Evolutionary conservation across 805 yeast genomes (phyloP).

Genomic region (Ogataea pignaliae): DNA sequence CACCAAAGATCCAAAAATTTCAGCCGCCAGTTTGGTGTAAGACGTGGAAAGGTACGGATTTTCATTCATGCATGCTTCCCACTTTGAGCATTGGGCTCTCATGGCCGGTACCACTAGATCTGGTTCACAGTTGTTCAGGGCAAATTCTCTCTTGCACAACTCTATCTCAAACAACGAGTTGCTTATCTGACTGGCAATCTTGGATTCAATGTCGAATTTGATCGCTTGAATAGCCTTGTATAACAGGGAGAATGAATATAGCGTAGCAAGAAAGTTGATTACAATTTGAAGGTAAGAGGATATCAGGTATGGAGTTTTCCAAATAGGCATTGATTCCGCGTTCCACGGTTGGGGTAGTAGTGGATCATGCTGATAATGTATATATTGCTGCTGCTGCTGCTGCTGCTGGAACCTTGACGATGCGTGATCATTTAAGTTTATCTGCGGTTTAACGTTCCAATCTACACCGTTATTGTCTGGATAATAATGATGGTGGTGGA

Average conservation of each 20-base stretch:
- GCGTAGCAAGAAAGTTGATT: slow-evolving; percentile 44
- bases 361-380: too few species aligned
- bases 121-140: slow-evolving; percentile 54
- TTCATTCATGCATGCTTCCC: slow-evolving; percentile 65
- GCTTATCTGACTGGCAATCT: slow-evolving; percentile 44
- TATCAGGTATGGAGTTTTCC: slow-evolving; percentile 49
- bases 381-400: too few species aligned
- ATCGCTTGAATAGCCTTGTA: slow-evolving; percentile 44
- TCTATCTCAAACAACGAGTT: slow-evolving; percentile 48
- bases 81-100: slow-evolving; percentile 49
- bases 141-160: slow-evolving; percentile 47
- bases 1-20: slow-evolving; percentile 55
- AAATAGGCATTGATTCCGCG: slow-evolving; percentile 43
- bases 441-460: not conserved
- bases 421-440: not conserved
- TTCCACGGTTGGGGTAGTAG: slow-evolving; percentile 60
- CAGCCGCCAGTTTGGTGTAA: slow-evolving; percentile 56
- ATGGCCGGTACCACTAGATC: slow-evolving; percentile 55
- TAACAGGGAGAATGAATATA: slow-evolving; percentile 40
- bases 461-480: not conserved
- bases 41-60: slow-evolving; percentile 46
- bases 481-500: slow-evolving; percentile 5
- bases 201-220: slow-evolving; percentile 47
- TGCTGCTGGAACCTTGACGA: not conserved
- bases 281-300: slow-evolving; percentile 59